Percentiles rank a stretch among this genome's conserved stretches.
These are phyloP conservation scores for Ceratocystis variospora DNA, from an alignment of 2,329 filamentous ascomycete species.

Conservation along the genomic window DNA sequence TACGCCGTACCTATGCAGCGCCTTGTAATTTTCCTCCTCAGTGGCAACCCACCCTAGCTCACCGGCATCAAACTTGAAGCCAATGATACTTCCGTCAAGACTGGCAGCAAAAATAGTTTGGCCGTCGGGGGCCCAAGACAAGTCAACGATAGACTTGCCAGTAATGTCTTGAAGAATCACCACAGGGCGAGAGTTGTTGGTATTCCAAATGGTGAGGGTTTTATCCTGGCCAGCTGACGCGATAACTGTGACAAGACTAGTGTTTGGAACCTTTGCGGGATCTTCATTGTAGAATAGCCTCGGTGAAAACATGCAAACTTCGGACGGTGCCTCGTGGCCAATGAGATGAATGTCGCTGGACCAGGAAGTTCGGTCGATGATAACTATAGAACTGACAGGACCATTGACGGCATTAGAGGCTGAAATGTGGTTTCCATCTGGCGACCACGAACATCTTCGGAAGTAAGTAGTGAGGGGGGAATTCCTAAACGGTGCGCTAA, in stretches of 20 bases:
- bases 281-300: constrained; percentile 67
- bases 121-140: constrained; percentile 88
- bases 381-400: constrained; percentile 90
- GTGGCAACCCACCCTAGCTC: constrained; percentile 83
- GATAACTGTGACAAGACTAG: constrained; percentile 69
- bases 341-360: constrained; percentile 95
- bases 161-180: constrained; percentile 81
- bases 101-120: constrained; percentile 75
- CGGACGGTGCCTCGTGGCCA: constrained; percentile 89
- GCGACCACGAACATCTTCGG: constrained; percentile 90
- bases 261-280: constrained; percentile 39
- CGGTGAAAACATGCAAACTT: constrained; percentile 95
- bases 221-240: constrained; percentile 96
- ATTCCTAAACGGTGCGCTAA: constrained; percentile 71
- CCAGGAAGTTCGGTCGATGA: constrained; percentile 84
- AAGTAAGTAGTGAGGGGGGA: constrained; percentile 96
- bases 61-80: constrained; percentile 66
- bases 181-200: constrained; percentile 79
- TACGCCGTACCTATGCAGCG: constrained; percentile 81
- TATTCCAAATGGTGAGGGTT: constrained; percentile 94
- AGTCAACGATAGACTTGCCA: constrained; percentile 82
- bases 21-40: constrained; percentile 79
- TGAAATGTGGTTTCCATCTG: constrained; percentile 91
- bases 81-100: constrained; percentile 77
- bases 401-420: constrained; percentile 95